Evolutionary conservation across 2,329 filamentous ascomycete species (phyloP).

Genomic region (Neofusicoccum ribis): DNA sequence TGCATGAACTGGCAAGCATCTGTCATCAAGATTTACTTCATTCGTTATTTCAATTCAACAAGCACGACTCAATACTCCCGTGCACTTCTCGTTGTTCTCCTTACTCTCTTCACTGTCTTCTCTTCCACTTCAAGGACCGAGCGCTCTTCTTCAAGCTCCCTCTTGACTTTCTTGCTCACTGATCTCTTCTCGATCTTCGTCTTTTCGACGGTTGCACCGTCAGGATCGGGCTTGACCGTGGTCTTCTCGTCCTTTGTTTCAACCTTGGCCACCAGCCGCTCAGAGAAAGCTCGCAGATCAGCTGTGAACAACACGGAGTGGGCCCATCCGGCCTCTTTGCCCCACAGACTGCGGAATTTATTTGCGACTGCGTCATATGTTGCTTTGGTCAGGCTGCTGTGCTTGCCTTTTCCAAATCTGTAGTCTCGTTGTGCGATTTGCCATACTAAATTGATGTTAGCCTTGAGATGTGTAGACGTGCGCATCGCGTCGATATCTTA

Average conservation of each 20-base stretch:
- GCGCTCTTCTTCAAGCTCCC: constrained; percentile 42
- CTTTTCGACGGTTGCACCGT: constrained; percentile 21
- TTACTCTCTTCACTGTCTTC: constrained; percentile 36
- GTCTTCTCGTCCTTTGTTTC: constrained; percentile 50
- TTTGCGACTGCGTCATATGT: constrained; percentile 90
- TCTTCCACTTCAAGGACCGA: constrained; percentile 42
- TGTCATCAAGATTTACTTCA: too few relatives aligned
- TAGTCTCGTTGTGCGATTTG: constrained; percentile 97
- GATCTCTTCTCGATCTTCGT: constrained; percentile 22
- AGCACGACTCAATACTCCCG: constrained; percentile 5
- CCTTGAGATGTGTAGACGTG: background rate
- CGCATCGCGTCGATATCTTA: constrained; percentile 29
- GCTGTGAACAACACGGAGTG: constrained; percentile 96
- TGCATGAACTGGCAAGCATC: too few relatives aligned
- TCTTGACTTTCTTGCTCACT: constrained; percentile 42
- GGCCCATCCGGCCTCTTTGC: constrained; percentile 92
- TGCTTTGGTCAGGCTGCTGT: constrained; percentile 81
- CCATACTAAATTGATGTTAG: constrained; percentile 64
- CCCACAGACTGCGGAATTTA: constrained; percentile 88
- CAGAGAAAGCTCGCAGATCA: constrained; percentile 81
- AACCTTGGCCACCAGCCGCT: constrained; percentile 54
- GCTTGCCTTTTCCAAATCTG: constrained; percentile 79
- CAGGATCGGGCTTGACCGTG: constrained; percentile 3
- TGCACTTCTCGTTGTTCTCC: constrained; percentile 28
- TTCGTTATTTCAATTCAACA: too few relatives aligned